Percentiles rank a stretch among this genome's conserved stretches.
phyloP scores from a whole-genome alignment of 2,329 filamentous ascomycete genomes.

The Fusarium agapanthi region DNA sequence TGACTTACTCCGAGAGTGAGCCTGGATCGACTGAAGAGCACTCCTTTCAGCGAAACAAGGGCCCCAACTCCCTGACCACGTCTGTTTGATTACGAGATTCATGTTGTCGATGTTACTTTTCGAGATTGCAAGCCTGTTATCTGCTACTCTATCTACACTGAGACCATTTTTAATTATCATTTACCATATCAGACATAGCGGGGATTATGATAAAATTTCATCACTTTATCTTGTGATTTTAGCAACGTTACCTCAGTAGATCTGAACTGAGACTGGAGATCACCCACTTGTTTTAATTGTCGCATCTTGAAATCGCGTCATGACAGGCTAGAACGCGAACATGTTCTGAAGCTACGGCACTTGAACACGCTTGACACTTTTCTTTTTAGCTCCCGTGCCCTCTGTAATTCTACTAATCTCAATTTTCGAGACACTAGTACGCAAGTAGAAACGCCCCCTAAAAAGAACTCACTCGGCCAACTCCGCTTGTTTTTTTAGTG shows the following conservation, averaged over 20 bases:
- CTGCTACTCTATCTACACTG: background rate
- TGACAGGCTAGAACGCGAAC: background rate
- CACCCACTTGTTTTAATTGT: background rate
- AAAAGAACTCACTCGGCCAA: slow-evolving; percentile 3
- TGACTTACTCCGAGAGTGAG: slow-evolving; percentile 29
- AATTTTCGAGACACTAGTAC: slow-evolving; percentile 3
- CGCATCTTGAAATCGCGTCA: background rate
- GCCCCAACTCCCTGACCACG: slow-evolving; percentile 9
- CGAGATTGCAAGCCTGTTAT: background rate
- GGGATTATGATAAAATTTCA: background rate
- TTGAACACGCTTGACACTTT: background rate
- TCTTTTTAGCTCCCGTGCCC: background rate
- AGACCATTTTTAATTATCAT: background rate
- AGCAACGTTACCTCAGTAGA: background rate
- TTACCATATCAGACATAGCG: background rate
- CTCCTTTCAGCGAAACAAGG: slow-evolving; percentile 16
- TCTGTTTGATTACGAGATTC: slow-evolving; percentile 5
- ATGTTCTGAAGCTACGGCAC: background rate
- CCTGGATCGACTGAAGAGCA: slow-evolving; percentile 14
- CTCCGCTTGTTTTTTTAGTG: background rate
- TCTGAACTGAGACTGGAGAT: background rate
- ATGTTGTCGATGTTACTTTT: background rate
- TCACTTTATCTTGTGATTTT: background rate
- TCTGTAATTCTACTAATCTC: background rate
- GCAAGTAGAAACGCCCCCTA: background rate